Evolutionary conservation across 2,329 filamentous ascomycete species (phyloP).

Genomic region (Sphaerostilbella broomeana): DNA sequence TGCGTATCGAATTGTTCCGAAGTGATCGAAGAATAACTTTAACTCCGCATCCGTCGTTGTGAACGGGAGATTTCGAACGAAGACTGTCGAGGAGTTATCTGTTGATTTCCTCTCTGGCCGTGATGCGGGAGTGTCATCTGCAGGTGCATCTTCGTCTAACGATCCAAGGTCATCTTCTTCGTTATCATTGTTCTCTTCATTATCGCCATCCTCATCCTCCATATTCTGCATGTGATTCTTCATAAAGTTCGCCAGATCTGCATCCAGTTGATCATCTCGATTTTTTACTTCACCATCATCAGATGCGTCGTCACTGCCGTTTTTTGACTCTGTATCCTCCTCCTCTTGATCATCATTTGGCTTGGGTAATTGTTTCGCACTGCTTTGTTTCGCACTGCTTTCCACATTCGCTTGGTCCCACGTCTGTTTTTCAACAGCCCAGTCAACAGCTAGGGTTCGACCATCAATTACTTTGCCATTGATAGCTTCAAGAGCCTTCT

Average conservation of each 20-base stretch:
- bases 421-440: conserved; percentile 85
- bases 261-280: conserved; percentile 36
- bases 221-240: conserved; percentile 51
- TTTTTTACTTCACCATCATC: conserved; percentile 27
- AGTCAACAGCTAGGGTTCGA: conserved; percentile 85
- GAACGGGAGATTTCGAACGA: conserved; percentile 92
- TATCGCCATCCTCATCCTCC: conserved; percentile 49
- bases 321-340: conserved; percentile 24
- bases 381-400: too few relatives aligned
- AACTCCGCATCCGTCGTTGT: conserved; percentile 76
- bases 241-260: conserved; percentile 49
- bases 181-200: conserved; percentile 38
- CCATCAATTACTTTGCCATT: conserved; percentile 91
- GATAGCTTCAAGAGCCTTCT: conserved; percentile 74
- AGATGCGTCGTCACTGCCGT: conserved; percentile 24
- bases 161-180: conserved; percentile 37
- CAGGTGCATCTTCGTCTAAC: too few relatives aligned
- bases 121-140: too few relatives aligned
- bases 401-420: conserved; percentile 59
- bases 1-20: conserved; percentile 84
- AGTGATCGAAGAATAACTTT: conserved; percentile 78
- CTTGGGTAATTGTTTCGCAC: too few relatives aligned
- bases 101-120: too few relatives aligned
- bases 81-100: conserved; percentile 72
- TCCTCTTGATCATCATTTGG: conserved; percentile 20